Evolutionary conservation across 805 yeast species (phyloP), one percentile per base, ranked within the genome.

Genomic region (Cyberlindnera subsufficiens): DNA sequence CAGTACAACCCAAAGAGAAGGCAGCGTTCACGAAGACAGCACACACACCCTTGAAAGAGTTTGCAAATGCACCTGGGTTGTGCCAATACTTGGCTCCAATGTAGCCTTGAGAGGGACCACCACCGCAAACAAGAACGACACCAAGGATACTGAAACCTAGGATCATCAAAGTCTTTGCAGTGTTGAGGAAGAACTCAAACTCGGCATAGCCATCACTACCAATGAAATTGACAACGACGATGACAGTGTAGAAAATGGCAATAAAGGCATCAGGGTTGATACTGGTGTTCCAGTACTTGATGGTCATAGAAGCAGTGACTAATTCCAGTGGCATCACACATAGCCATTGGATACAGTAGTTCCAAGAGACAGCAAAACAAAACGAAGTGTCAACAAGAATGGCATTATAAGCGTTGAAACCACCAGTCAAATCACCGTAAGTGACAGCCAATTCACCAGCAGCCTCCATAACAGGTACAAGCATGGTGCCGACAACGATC

Each of bases 121-220:
- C 83, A 58, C 87, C 87, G 54, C 76, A 64, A 44, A 74, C 72
- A 39, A 79, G 61, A 17, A 80, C 66, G 38, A 80, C 67, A 46
- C 77, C 73, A 39, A 79, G 63, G 42, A 81, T 69, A 45, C 75
- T 69, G 56, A 79, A 81, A 6, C 83, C 85, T 34, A 70, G 42
- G 40, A 81, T 72, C 60, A 83, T 79, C 16, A 69, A 37, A n/a
- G 78, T 74, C 59, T 81, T 81, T 43, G 74, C 64, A 17, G 67
- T 38, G 41, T 80, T 75, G 52, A 81, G 72, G 35, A 75, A 55
- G 51, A 75, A 78, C 60, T 81, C 87, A 30, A 80, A 78, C 61
- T 81, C 87, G 61, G 86, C 86, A 54, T 79, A 81, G 45, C 85
- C 85, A 52, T 66, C 69, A 31, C 78, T 81, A 52, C 86, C 86